A percentile compares a stretch with the other conserved stretches of the same genome.
These are phyloP conservation scores for Cryptococcus sp. DNA, from an alignment of 1,284 basidiomycete genomes.

Conservation along the genomic window DNA sequence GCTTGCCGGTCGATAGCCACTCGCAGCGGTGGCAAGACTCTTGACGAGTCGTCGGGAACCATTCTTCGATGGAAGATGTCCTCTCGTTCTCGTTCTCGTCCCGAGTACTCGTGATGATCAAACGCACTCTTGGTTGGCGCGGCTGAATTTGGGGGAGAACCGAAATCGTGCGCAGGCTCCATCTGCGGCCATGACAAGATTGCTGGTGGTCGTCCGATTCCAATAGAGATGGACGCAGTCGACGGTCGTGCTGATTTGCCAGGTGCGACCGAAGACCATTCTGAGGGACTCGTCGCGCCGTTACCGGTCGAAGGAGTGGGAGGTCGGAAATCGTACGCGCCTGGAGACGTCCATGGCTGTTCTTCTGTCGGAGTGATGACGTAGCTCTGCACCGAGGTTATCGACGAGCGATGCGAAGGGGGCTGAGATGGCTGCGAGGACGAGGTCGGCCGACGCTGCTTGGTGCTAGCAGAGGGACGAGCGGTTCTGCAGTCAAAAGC, in stretches of 20 bases:
- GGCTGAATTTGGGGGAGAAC: not conserved
- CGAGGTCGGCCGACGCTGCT: conserved; percentile 12
- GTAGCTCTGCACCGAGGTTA: conserved; percentile 20
- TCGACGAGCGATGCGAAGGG: conserved; percentile 22
- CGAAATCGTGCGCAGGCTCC: conserved; percentile 9
- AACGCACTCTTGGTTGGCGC: not conserved
- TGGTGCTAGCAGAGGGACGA: conserved; percentile 14
- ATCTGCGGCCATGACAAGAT: conserved; percentile 19
- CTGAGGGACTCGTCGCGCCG: conserved; percentile 3
- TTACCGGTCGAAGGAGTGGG: not conserved
- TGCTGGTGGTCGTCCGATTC: not conserved
- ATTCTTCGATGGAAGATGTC: not conserved
- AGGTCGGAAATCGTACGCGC: conserved; percentile 23
- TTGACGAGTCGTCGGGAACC: conserved; percentile 7
- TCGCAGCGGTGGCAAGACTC: conserved; percentile 24
- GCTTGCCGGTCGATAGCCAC: conserved; percentile 17
- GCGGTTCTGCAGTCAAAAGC: conserved; percentile 12
- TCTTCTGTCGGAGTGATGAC: conserved; percentile 24
- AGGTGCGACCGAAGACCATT: conserved; percentile 18
- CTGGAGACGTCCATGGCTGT: conserved; percentile 13
- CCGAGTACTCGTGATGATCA: conserved; percentile 12
- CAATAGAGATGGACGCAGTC: not conserved
- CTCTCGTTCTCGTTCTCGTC: conserved; percentile 1
- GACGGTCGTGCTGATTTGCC: conserved; percentile 4
- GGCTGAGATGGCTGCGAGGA: not conserved